phyloP scores from a whole-genome alignment of 139 green algal species.

The Diplosphaera chodatii region DNA sequence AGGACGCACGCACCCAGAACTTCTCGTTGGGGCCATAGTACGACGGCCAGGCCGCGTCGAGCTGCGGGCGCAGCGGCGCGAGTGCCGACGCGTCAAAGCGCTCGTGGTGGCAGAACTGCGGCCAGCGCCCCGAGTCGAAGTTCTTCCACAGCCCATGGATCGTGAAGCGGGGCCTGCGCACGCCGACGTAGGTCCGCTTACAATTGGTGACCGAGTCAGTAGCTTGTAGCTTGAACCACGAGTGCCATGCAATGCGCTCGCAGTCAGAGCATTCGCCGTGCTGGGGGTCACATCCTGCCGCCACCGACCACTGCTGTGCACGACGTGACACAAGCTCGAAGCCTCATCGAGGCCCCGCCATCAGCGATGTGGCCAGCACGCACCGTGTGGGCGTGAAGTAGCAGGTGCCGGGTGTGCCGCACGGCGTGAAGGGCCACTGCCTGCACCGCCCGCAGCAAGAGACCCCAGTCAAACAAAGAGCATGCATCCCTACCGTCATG shows the following conservation, averaged over 20 bases:
- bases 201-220: not conserved
- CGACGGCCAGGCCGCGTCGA: constrained; percentile 20
- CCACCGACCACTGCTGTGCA: not conserved
- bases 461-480: no score
- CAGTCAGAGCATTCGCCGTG: not conserved
- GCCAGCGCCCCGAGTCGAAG: constrained; percentile 46
- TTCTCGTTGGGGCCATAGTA: not conserved
- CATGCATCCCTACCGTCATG: not conserved
- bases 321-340: no score
- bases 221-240: not conserved
- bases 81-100: not conserved
- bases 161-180: constrained; percentile 52
- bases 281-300: not conserved
- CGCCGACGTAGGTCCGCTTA: not conserved
- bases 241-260: not conserved
- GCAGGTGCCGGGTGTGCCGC: not conserved
- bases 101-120: constrained; percentile 45
- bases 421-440: not conserved
- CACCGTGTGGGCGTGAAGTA: not conserved
- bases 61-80: not conserved
- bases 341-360: no score
- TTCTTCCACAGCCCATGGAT: constrained; percentile 75
- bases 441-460: no score
- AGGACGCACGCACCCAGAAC: not conserved
- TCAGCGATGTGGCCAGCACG: not conserved